Percentiles rank a stretch among this genome's conserved stretches.
These are phyloP conservation scores for Backusella luteola DNA, from an alignment of 192 early-diverging fungal species.

Conservation along the genomic window DNA sequence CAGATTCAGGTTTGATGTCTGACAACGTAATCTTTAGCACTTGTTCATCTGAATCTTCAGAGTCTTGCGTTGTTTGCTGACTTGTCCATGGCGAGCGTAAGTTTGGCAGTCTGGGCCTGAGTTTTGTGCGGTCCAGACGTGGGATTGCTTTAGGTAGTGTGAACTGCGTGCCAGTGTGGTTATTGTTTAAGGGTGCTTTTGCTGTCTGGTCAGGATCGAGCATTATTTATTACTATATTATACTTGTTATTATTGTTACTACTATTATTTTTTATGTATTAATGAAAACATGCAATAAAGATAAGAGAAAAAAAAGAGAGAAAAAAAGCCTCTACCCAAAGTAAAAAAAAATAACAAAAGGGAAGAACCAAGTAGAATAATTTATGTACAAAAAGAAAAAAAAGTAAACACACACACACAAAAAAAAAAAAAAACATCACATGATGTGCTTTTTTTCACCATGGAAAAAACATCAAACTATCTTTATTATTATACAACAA, in stretches of 20 bases:
- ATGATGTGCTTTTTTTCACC: not conserved
- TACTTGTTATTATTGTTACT: not conserved
- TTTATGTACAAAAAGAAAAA: not conserved
- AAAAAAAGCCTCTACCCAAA: not conserved
- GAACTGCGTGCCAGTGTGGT: not conserved
- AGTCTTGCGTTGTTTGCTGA: not conserved
- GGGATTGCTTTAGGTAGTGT: not conserved
- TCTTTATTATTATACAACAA: not conserved
- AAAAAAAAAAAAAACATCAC: not conserved
- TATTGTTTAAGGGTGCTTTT: not conserved
- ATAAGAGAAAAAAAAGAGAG: no score
- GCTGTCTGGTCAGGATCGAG: not conserved
- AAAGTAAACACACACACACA: no score
- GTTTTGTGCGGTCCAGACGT: not conserved
- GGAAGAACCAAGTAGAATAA: not conserved
- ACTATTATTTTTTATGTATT: no score
- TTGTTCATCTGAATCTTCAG: not conserved
- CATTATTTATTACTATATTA: not conserved
- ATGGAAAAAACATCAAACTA: not conserved
- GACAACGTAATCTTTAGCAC: not conserved
- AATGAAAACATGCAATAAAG: no score
- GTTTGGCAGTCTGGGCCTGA: slow-evolving; percentile 8
- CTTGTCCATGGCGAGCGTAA: slow-evolving; percentile 14
- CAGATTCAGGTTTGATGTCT: not conserved
- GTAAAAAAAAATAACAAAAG: not conserved